phyloP scores from a whole-genome alignment of 768 basidiomycete species.

The Amanita rubescens region DNA sequence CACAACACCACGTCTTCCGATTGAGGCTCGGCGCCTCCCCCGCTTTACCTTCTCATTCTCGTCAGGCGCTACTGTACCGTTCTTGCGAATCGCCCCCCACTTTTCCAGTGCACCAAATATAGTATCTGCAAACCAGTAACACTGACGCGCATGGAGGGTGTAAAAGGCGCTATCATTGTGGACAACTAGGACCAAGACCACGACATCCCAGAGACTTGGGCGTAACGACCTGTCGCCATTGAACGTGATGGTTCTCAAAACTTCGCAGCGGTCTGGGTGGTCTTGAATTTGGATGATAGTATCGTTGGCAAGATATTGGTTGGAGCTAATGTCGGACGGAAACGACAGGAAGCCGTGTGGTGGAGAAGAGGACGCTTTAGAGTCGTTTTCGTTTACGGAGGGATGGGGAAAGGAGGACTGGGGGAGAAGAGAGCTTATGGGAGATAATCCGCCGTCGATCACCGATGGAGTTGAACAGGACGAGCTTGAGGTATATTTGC shows the following conservation, averaged over 20 bases:
- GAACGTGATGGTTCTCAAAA: neutral
- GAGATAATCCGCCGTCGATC: neutral
- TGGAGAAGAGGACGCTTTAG: neutral
- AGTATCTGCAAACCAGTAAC: neutral
- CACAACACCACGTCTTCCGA: too few species aligned
- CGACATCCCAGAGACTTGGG: neutral
- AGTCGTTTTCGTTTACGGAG: neutral
- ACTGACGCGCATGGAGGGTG: neutral
- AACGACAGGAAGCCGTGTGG: neutral
- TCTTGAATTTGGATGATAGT: neutral
- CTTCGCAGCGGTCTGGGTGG: neutral
- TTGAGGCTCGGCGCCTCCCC: too few species aligned
- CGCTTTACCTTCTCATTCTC: too few species aligned
- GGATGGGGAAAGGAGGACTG: neutral
- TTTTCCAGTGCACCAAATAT: neutral
- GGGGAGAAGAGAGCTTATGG: neutral
- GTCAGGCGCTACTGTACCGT: too few species aligned
- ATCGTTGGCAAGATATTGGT: neutral
- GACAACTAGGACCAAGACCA: neutral
- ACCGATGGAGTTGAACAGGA: neutral
- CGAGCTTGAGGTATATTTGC: neutral
- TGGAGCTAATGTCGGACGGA: neutral
- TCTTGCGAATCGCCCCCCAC: neutral
- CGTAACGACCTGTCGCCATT: neutral
- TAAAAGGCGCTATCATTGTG: neutral